A percentile compares a stretch with the other conserved stretches of the same genome.
phyloP scores from a whole-genome alignment of 148 eudicot genomes.

The Spergularia bocconei region DNA sequence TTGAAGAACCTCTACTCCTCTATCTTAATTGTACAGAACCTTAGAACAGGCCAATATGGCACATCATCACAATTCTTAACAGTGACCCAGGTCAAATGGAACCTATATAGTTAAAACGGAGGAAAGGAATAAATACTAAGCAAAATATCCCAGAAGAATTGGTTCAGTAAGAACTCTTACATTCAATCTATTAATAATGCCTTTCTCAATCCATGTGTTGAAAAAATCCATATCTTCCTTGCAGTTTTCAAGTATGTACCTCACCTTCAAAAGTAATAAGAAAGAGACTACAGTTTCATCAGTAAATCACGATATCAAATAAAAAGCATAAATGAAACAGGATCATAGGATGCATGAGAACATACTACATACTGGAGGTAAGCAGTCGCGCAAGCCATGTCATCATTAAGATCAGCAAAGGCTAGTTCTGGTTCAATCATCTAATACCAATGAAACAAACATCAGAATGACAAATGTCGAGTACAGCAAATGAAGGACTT shows the following conservation, averaged over 20 bases:
- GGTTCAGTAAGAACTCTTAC: slow-evolving; percentile 43
- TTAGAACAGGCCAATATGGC: no score
- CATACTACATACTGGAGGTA: slow-evolving; percentile 99
- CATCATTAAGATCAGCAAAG: slow-evolving; percentile 92
- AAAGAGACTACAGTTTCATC: slow-evolving; percentile 6
- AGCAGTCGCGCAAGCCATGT: slow-evolving; percentile 99
- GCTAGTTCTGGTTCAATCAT: slow-evolving; percentile 99
- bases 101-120: background rate
- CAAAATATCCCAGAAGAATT: background rate
- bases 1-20: no score
- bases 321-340: background rate
- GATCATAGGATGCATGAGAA: slow-evolving; percentile 37
- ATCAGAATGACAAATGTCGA: slow-evolving; percentile 16
- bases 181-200: slow-evolving; percentile 70
- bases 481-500: background rate
- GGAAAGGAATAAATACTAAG: background rate
- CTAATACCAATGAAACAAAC: slow-evolving; percentile 36
- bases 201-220: slow-evolving; percentile 96
- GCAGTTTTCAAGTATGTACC: slow-evolving; percentile 86
- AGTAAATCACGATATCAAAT: background rate
- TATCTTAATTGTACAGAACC: no score
- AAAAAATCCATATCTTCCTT: slow-evolving; percentile 99
- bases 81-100: no score
- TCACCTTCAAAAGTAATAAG: slow-evolving; percentile 51
- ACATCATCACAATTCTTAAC: no score